Percentiles rank a stretch among this genome's conserved stretches.
These are phyloP conservation scores for Podospora appendiculata DNA, from an alignment of 495 filamentous ascomycete genomes.

Conservation along the genomic window DNA sequence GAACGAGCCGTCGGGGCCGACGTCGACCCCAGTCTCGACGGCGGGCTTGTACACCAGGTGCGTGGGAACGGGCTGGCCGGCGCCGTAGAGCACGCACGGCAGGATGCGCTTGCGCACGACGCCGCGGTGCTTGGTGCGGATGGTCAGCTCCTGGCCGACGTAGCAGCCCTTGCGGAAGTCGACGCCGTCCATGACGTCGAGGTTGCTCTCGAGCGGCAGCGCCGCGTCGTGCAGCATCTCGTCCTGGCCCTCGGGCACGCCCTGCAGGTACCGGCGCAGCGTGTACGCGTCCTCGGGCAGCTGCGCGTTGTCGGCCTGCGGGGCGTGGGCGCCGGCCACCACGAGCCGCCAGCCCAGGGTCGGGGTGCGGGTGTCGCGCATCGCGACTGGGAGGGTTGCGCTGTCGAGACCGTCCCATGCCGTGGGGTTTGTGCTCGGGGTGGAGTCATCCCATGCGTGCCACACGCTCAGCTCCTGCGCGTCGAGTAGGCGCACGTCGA, in stretches of 20 bases:
- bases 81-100: slow-evolving; percentile 65
- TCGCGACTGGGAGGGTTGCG: slow-evolving; percentile 34
- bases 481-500: slow-evolving; percentile 56
- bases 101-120: slow-evolving; percentile 88
- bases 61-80: slow-evolving; percentile 23
- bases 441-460: slow-evolving; percentile 49
- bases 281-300: slow-evolving; percentile 38
- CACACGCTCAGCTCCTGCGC: slow-evolving; percentile 56
- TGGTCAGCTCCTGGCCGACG: slow-evolving; percentile 92
- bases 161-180: slow-evolving; percentile 97
- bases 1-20: slow-evolving; percentile 21
- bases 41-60: slow-evolving; percentile 37
- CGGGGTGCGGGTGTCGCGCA: slow-evolving; percentile 58
- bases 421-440: too few relatives aligned
- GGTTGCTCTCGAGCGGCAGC: slow-evolving; percentile 74
- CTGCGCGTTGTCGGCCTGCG: slow-evolving; percentile 30
- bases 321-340: background rate
- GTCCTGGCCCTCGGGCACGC: slow-evolving; percentile 73
- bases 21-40: slow-evolving; percentile 8
- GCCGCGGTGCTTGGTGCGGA: slow-evolving; percentile 86
- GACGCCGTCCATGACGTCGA: slow-evolving; percentile 74
- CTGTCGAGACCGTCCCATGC: too few relatives aligned
- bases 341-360: slow-evolving; percentile 46
- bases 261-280: slow-evolving; percentile 64
- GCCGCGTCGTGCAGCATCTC: slow-evolving; percentile 65